Conservation (phyloP, 371 early-diverging fungal species). For the Zancudomyces culisetae region DNA sequence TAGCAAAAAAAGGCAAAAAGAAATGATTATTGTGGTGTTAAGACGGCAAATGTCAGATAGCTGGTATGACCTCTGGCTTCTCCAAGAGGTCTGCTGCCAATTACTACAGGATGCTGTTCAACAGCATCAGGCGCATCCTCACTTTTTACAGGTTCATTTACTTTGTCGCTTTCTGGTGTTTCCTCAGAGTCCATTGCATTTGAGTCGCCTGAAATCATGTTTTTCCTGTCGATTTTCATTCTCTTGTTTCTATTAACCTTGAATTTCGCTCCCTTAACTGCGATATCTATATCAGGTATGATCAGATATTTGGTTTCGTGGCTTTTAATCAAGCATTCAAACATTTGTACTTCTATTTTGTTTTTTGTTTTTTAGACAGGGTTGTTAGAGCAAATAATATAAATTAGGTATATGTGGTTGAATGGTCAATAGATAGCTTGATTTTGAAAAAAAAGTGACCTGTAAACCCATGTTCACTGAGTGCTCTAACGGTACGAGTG, state of each 20-base stretch:
- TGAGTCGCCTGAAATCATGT: too few relatives aligned
- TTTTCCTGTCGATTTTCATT: too few relatives aligned
- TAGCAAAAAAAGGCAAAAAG: too few relatives aligned
- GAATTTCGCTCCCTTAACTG: constrained; percentile 14
- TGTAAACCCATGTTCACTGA: constrained; percentile 48
- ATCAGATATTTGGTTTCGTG: constrained; percentile 11
- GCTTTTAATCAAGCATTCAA: constrained; percentile 20
- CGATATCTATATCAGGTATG: constrained; percentile 16
- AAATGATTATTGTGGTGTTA: constrained; percentile 27
- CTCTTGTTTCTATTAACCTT: constrained; percentile 6
- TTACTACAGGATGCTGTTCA: neutral
- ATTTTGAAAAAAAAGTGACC: constrained; percentile 5
- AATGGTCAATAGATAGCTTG: too few relatives aligned
- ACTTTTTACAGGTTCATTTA: neutral
- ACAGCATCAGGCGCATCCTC: constrained; percentile 7
- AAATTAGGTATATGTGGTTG: constrained; percentile 5
- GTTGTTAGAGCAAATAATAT: constrained; percentile 7
- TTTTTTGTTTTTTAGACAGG: constrained; percentile 10
- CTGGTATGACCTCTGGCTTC: constrained; percentile 72
- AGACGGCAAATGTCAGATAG: constrained; percentile 77
- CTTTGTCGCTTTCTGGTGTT: neutral
- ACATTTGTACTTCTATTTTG: constrained; percentile 24
- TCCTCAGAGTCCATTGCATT: constrained; percentile 5
- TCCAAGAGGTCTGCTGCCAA: constrained; percentile 8
- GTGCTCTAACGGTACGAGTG: constrained; percentile 45